Conservation (phyloP, 2,329 filamentous ascomycete species). For the Xylariaceae sp. region DNA sequence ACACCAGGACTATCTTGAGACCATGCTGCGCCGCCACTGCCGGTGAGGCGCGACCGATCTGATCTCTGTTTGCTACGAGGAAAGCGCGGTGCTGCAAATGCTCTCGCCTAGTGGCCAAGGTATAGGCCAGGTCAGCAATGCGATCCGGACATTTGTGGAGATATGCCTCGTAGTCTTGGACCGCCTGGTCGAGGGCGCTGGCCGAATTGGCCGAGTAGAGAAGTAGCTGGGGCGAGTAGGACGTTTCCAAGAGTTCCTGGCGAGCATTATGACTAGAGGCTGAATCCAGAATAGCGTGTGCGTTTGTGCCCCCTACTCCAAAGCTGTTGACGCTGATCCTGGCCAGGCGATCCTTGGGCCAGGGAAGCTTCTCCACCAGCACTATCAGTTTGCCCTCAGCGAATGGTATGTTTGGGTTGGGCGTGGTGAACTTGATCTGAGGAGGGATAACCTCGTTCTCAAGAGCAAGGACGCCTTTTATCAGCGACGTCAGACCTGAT, state of each 20-base stretch:
- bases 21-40: too few relatives aligned
- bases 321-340: slow-evolving; percentile 44
- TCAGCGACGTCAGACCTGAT: too few relatives aligned
- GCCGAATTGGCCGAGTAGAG: slow-evolving; percentile 26
- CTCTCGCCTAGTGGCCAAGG: slow-evolving; percentile 22
- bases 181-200: too few relatives aligned
- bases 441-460: too few relatives aligned
- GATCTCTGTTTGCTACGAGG: slow-evolving; percentile 8
- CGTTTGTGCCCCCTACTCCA: slow-evolving; percentile 47
- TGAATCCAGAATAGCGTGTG: slow-evolving; percentile 38
- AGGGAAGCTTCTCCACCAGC: slow-evolving; percentile 39
- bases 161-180: too few relatives aligned
- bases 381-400: slow-evolving; percentile 38
- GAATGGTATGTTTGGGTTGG: slow-evolving; percentile 40
- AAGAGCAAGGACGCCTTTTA: too few relatives aligned
- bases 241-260: too few relatives aligned
- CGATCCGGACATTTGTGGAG: slow-evolving; percentile 9
- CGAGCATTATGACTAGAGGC: slow-evolving; percentile 4
- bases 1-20: too few relatives aligned
- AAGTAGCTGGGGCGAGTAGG: too few relatives aligned
- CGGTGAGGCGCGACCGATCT: slow-evolving; percentile 34
- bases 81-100: slow-evolving; percentile 25
- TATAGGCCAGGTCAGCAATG: slow-evolving; percentile 28
- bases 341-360: slow-evolving; percentile 38
- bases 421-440: too few relatives aligned